Conservation (phyloP, 345 rosid genomes). For the Dipteronia dyeriana region DNA sequence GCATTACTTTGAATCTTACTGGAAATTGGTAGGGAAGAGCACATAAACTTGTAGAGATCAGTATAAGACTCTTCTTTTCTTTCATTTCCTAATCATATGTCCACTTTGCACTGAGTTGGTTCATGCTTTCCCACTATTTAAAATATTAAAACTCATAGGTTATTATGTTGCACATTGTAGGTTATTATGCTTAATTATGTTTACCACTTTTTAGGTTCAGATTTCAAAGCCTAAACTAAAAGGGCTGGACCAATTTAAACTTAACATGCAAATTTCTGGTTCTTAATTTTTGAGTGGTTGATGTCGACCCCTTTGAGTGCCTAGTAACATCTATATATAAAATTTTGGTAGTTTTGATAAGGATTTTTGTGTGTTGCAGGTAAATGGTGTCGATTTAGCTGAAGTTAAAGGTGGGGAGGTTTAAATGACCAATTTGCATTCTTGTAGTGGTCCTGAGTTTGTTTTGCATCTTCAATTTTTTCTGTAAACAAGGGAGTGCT, state of each 20-base stretch:
- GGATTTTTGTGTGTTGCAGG: constrained; percentile 35
- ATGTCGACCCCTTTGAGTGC: background rate
- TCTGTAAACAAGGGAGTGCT: constrained; percentile 14
- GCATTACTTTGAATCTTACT: background rate
- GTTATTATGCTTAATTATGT: background rate
- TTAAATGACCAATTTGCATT: constrained; percentile 60
- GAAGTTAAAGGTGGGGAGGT: constrained; percentile 63
- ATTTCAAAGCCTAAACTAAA: constrained; percentile 49
- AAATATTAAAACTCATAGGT: too few species aligned
- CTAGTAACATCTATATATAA: background rate
- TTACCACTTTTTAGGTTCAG: constrained; percentile 50
- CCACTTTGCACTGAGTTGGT: constrained; percentile 53
- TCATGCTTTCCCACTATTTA: constrained; percentile 28
- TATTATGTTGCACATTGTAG: too few species aligned
- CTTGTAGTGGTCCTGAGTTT: constrained; percentile 64
- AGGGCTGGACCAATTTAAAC: constrained; percentile 39
- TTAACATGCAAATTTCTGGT: constrained; percentile 10
- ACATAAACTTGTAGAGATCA: background rate
- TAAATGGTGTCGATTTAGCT: constrained; percentile 59
- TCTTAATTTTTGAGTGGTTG: background rate
- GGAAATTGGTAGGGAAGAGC: background rate
- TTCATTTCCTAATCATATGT: background rate
- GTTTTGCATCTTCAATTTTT: constrained; percentile 47
- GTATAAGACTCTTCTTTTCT: background rate
- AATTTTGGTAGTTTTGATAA: constrained; percentile 6